Conservation (phyloP, 345 rosid species). For the Euphorbia lathyris region DNA sequence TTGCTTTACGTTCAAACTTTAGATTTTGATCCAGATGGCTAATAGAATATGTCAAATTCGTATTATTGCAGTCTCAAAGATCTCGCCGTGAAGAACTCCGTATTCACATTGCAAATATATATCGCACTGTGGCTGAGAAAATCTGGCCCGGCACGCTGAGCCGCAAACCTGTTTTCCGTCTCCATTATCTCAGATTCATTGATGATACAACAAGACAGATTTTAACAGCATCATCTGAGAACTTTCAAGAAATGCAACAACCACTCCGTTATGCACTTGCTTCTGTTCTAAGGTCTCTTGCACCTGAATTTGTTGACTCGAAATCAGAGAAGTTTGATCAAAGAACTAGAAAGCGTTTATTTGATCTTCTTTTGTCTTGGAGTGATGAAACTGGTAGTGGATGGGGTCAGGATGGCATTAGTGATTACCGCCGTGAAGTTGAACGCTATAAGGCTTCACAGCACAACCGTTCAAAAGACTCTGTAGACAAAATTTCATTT, state of each 20-base stretch:
- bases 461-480: constrained; percentile 89
- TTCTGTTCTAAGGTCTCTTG: constrained; percentile 79
- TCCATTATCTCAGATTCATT: constrained; percentile 85
- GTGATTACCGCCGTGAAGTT: constrained; percentile 95
- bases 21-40: not conserved
- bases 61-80: constrained; percentile 67
- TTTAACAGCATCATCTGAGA: constrained; percentile 54
- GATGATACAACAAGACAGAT: constrained; percentile 80
- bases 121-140: constrained; percentile 85
- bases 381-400: constrained; percentile 77
- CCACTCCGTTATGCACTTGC: constrained; percentile 93
- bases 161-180: constrained; percentile 81
- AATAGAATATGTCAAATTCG: not conserved
- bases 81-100: constrained; percentile 95
- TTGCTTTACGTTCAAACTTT: not conserved
- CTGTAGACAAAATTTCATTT: constrained; percentile 84
- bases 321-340: constrained; percentile 89
- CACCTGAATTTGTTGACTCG: constrained; percentile 94
- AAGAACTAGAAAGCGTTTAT: constrained; percentile 78
- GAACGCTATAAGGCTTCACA: constrained; percentile 94
- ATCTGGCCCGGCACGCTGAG: constrained; percentile 95
- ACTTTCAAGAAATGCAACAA: constrained; percentile 83
- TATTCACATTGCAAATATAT: constrained; percentile 78
- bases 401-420: constrained; percentile 83
- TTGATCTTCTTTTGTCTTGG: constrained; percentile 92